Evolutionary conservation across 106 monocot genomes (phyloP).

Genomic region (Gastrodia elata): DNA sequence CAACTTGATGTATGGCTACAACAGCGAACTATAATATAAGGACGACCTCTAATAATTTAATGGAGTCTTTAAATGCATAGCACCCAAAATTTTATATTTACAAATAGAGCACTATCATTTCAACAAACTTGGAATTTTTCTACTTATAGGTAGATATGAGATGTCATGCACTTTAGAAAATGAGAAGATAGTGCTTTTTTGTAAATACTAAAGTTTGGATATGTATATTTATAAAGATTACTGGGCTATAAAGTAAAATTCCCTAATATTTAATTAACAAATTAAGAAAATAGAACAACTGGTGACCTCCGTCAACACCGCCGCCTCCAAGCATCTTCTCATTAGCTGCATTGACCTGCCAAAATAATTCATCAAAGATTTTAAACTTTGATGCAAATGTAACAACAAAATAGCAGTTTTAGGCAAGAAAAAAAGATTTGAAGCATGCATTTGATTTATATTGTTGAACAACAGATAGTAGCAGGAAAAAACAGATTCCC

Average conservation of each 20-base stretch:
- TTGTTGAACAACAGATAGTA: background rate
- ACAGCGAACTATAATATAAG: background rate
- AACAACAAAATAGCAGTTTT: too few species aligned
- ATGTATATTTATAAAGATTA: too few species aligned
- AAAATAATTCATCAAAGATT: background rate
- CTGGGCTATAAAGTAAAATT: too few species aligned
- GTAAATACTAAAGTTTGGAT: too few species aligned
- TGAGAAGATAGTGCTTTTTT: background rate
- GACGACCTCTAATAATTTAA: background rate
- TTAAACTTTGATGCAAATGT: background rate
- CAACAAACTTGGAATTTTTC: too few species aligned
- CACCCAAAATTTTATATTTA: too few species aligned
- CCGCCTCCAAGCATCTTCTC: constrained; percentile 82
- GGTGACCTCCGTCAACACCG: constrained; percentile 89
- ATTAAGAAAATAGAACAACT: background rate
- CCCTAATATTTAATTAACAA: background rate
- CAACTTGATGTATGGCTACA: constrained; percentile 90
- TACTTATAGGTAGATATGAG: too few species aligned
- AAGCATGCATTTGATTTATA: background rate
- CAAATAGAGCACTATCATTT: too few species aligned
- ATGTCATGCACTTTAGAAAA: too few species aligned
- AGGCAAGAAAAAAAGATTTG: background rate
- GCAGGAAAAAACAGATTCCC: background rate
- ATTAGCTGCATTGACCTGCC: constrained; percentile 86
- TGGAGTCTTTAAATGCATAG: too few species aligned